Conservation (phyloP, 2,329 filamentous ascomycete species). For the Diaporthe citriasiana region DNA sequence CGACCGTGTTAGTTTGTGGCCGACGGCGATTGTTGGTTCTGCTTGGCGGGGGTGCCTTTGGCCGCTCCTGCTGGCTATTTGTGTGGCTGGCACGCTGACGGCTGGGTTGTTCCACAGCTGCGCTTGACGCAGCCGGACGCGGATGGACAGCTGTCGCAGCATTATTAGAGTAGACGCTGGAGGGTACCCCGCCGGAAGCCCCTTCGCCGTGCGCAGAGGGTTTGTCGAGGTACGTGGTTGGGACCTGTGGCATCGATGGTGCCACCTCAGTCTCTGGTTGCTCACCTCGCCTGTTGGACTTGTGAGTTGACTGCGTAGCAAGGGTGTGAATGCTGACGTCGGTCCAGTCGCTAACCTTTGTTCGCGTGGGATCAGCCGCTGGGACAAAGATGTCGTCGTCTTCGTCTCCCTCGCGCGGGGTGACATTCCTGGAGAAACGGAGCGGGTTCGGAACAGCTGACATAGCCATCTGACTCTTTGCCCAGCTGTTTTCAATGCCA, state of each 20-base stretch:
- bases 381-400: conserved; percentile 24
- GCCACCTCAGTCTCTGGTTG: background rate
- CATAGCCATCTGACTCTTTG: conserved; percentile 18
- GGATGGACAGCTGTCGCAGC: conserved; percentile 26
- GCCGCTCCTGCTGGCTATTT: background rate
- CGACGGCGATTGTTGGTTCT: background rate
- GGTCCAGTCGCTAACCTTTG: conserved; percentile 29
- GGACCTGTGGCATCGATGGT: conserved; percentile 19
- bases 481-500: conserved; percentile 11
- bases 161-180: conserved; percentile 39
- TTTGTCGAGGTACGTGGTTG: background rate
- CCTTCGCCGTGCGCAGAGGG: background rate
- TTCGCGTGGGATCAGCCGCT: background rate
- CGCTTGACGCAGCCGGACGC: conserved; percentile 19
- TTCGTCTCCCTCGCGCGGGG: conserved; percentile 4
- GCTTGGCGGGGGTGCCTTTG: background rate
- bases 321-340: conserved; percentile 19
- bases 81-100: background rate
- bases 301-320: conserved; percentile 15
- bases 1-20: background rate
- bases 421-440: conserved; percentile 10
- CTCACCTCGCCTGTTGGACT: background rate
- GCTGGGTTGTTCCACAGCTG: background rate
- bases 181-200: background rate
- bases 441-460: conserved; percentile 36